Evolutionary conservation across 208 protist species (phyloP).

Genomic region (Trypanosoma platydactyli): DNA sequence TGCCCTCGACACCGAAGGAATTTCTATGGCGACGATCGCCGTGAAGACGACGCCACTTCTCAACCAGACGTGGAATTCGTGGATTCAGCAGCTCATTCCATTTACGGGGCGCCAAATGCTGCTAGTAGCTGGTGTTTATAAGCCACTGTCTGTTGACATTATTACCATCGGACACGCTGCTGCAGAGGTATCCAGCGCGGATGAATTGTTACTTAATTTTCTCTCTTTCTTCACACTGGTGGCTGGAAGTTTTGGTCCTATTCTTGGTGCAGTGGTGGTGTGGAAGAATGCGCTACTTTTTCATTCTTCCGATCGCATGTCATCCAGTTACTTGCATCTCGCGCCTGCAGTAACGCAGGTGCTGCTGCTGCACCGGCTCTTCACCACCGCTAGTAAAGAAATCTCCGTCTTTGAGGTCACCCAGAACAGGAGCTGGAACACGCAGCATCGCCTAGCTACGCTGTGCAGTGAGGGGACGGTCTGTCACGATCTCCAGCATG

Average conservation of each 20-base stretch:
- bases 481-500: slow-evolving; percentile 51
- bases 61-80: slow-evolving; percentile 19
- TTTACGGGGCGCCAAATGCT: slow-evolving; percentile 4
- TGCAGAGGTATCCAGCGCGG: slow-evolving; percentile 33
- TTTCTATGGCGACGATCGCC: not conserved
- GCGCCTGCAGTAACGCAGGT: slow-evolving; percentile 51
- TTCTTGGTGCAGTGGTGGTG: slow-evolving; percentile 63
- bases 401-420: slow-evolving; percentile 23
- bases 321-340: slow-evolving; percentile 67
- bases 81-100: slow-evolving; percentile 2
- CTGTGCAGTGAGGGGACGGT: slow-evolving; percentile 46
- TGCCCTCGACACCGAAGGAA: not conserved
- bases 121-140: slow-evolving; percentile 39
- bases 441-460: slow-evolving; percentile 33
- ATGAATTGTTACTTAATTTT: slow-evolving; percentile 48
- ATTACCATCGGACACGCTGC: slow-evolving; percentile 46
- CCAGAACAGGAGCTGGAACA: not conserved
- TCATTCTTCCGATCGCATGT: slow-evolving; percentile 73
- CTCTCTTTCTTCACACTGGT: slow-evolving; percentile 56
- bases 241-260: slow-evolving; percentile 55
- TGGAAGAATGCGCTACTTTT: slow-evolving; percentile 74
- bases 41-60: slow-evolving; percentile 28
- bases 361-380: slow-evolving; percentile 55
- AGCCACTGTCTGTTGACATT: slow-evolving; percentile 45
- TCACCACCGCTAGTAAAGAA: slow-evolving; percentile 46